Percentiles rank a stretch among this genome's conserved stretches.
phyloP scores from a whole-genome alignment of 2,329 filamentous ascomycete genomes.

The Ophiognomonia clavigignenti-juglandacearum region DNA sequence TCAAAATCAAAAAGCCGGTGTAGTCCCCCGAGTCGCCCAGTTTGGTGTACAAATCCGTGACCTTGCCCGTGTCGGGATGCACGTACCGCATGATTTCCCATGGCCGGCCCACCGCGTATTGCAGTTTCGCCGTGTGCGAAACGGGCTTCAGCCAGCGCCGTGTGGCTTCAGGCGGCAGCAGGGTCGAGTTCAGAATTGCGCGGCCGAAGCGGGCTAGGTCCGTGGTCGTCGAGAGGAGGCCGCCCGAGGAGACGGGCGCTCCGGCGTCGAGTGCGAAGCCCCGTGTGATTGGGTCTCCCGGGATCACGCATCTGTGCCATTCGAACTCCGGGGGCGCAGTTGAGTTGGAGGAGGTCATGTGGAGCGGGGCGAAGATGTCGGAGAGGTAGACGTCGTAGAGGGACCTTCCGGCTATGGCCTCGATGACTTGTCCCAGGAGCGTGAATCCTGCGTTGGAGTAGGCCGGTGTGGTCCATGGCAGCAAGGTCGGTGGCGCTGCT shows the following conservation, averaged over 20 bases:
- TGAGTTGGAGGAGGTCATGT: conserved; percentile 18
- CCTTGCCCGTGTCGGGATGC: conserved; percentile 17
- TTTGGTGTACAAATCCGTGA: conserved; percentile 32
- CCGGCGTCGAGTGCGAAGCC: conserved; percentile 16
- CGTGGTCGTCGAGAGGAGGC: conserved; percentile 28
- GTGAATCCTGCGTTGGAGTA: conserved; percentile 24
- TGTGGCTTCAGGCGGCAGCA: conserved; percentile 28
- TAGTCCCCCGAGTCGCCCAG: conserved; percentile 26
- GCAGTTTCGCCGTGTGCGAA: conserved; percentile 28
- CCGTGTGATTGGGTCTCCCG: not conserved
- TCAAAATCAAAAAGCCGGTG: conserved; percentile 26
- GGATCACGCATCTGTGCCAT: conserved; percentile 19
- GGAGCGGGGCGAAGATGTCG: conserved; percentile 19
- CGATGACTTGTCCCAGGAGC: conserved; percentile 21
- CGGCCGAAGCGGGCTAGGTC: conserved; percentile 32
- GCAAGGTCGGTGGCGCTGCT: conserved; percentile 20
- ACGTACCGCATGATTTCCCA: conserved; percentile 34
- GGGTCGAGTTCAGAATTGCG: conserved; percentile 31
- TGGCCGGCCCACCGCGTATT: conserved; percentile 29
- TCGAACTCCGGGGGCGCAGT: conserved; percentile 16
- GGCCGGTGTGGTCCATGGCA: conserved; percentile 19
- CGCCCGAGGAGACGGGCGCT: conserved; percentile 22
- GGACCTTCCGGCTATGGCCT: conserved; percentile 16
- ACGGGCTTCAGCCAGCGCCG: conserved; percentile 36
- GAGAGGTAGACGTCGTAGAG: conserved; percentile 17